Evolutionary conservation across 75 land plant genomes (phyloP), one percentile per base, ranked within the genome.

Genomic region (Larix kaempferi): DNA sequence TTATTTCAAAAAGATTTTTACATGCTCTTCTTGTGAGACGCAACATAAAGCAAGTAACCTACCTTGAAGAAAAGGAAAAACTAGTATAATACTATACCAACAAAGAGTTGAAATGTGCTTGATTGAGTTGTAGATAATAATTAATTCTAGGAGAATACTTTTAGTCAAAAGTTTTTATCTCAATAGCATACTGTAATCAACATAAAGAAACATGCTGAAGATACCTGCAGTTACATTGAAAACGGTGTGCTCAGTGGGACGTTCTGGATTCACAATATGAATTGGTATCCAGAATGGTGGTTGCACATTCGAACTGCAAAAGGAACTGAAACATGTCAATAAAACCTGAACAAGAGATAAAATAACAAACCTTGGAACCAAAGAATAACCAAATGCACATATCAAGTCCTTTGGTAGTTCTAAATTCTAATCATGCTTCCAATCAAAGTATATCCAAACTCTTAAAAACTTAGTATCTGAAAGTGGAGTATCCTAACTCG

Each of bases 281-380:
- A 98, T 87, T 3, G 99, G 99, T 59, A 98, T 98, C 99, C 99
- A 98, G 83, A 98, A 98, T 62, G 96, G 92, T 49, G 90, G 89
- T 78, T 87, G 84, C 62, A 83, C 79, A 66, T 74, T 85, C 2
- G 94, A 91, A 71, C 99, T 97, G 79, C 58, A 88, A 82, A 73
- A 75, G 12, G 27, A 21, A 41, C 16, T 19, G 49, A 37, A 78
- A 69, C 21, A 57, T 21, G 22, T 54, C 13, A 75, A 19, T 49
- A 23, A 11, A 52, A 71, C 21, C 13, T 49, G 6, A 54, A 41
- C 23, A 25, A 82, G 26, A 78, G 19, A 71, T 66, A 59, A 29
- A 54, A 33, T 21, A 25, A 33, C 54, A 23, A 54, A 27, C 8
- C 21, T 73, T 56, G 14, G 13, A 16, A 33, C 19, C 7, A 44